Percentiles rank a stretch among this genome's conserved stretches.
phyloP scores from a whole-genome alignment of 768 basidiomycete genomes.

The Boletus sp. region DNA sequence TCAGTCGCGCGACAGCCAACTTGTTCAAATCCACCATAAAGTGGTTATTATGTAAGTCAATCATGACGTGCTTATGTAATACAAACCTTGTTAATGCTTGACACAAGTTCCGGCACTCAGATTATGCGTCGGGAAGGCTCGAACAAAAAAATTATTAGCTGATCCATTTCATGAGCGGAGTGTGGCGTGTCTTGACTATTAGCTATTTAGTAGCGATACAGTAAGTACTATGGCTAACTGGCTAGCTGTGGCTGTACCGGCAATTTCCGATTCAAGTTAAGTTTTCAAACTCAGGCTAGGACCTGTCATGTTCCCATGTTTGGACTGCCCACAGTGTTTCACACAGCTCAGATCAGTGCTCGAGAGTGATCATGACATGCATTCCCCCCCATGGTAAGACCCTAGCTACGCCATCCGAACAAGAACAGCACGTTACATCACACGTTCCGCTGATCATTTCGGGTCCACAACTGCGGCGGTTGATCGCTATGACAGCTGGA shows the following conservation, averaged over 20 bases:
- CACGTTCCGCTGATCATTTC: slow-evolving; percentile 14
- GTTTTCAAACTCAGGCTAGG: neutral
- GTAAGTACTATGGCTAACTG: neutral
- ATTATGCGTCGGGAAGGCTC: neutral
- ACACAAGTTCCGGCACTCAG: neutral
- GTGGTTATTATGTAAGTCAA: slow-evolving; percentile 11
- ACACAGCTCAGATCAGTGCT: neutral
- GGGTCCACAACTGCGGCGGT: slow-evolving; percentile 10
- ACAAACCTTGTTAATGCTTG: neutral
- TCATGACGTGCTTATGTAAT: slow-evolving; percentile 10
- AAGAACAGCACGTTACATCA: neutral
- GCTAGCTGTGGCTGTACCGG: neutral
- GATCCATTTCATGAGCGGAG: too few relatives aligned
- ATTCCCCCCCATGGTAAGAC: neutral
- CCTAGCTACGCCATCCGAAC: neutral
- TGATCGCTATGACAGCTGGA: slow-evolving; percentile 19
- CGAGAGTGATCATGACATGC: neutral
- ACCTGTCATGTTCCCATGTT: neutral
- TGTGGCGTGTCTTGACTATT: neutral
- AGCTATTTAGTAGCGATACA: neutral
- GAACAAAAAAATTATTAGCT: neutral
- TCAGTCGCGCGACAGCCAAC: too few relatives aligned
- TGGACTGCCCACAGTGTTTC: neutral
- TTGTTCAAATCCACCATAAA: neutral
- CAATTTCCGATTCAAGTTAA: neutral